Base-by-base conservation (phyloP, 345 rosid genomes). In the Psidium guajava region DNA sequence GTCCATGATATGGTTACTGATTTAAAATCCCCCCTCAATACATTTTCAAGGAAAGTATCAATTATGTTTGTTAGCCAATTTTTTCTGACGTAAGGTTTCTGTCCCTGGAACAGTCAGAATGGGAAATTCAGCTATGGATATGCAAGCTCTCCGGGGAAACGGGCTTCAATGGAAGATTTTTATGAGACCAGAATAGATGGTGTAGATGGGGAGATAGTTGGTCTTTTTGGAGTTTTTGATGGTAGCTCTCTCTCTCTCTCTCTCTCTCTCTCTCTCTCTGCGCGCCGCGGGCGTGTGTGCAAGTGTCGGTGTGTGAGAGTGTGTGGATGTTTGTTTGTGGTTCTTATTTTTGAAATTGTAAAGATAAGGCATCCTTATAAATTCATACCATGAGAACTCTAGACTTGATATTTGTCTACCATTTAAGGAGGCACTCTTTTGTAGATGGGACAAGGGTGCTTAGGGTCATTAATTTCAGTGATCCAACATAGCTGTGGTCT, bases 151-250 rank as follows among this genome's bases (percentile, higher is more conserved):
- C 97, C 96, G 1, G 99, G 99, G 86, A 98, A 96, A 88, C 92
- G 99, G 87, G 92, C 99, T 89, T 95, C 98, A 27, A 98, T 98
- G 99, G 99, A 98, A 91, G 99, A 98, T 86, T 98, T 96, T 75
- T 96, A 96, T 57, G 99, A 98, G 89, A 95, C 99, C 81, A 92
- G 99, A 88, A 96, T 98, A 57, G 98, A 94, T 88, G 98, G 95
- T 74, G 95, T 98, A 86, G 92, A 94, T 25, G 99, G 98, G 61
- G 96, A 96, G 89, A 96, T 96, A 82, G 98, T 98, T 89, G 99
- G 98, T 53, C 94, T 96, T 6, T 98, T 98, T 92, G 99, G 99
- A 85, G 99, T 98, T 88, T 98, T 98, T 90, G 99, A 98, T 86
- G 99, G 99, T 98, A 89, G 82, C 12, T 85, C 69, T 86, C 87